Percentiles rank a stretch among this genome's conserved stretches.
Conservation (phyloP, 1,284 basidiomycete species). For the Stygiomarasmius scandens region DNA sequence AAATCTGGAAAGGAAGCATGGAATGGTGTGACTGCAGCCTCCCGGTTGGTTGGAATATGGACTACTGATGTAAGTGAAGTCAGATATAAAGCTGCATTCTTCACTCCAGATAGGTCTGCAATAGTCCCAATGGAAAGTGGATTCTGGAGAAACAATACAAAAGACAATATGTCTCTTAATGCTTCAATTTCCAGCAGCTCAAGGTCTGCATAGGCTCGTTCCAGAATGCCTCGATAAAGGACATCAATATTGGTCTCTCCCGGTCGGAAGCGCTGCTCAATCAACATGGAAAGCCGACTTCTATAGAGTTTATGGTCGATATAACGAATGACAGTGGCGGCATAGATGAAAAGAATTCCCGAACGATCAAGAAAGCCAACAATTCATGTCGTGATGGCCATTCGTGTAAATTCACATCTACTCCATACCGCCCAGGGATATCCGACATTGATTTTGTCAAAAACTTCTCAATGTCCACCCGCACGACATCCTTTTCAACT, state of each 20-base stretch:
- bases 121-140: neutral
- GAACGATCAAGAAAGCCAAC: neutral
- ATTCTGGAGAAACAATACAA: neutral
- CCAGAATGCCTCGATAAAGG: neutral
- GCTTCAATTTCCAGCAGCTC: neutral
- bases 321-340: constrained; percentile 9
- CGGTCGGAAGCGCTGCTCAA: neutral
- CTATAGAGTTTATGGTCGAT: neutral
- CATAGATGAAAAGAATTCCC: constrained; percentile 2
- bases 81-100: neutral
- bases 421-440: neutral
- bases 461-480: constrained; percentile 20
- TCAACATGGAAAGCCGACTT: neutral
- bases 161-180: neutral
- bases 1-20: constrained; percentile 21
- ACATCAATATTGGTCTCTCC: neutral
- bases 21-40: constrained; percentile 14
- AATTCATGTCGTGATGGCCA: neutral
- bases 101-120: neutral
- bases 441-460: neutral
- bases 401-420: neutral
- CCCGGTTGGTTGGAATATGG: constrained; percentile 9
- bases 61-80: constrained; percentile 9
- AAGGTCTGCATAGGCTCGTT: neutral
- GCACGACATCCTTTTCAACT: constrained; percentile 19